Base-by-base conservation (phyloP, 257 asterid species). In the Osmanthus fragrans region DNA sequence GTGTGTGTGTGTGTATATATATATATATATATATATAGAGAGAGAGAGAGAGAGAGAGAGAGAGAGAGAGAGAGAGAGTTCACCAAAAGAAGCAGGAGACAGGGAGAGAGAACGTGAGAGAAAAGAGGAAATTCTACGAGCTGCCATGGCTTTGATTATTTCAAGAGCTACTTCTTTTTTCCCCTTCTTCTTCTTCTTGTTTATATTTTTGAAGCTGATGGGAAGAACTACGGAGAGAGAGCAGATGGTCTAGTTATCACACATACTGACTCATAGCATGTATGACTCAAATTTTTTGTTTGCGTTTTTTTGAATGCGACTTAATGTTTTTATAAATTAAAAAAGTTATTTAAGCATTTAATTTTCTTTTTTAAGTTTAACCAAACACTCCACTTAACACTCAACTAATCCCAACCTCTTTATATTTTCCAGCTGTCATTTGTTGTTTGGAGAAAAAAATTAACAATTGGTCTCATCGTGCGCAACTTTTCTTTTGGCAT, bases 61-160 rank as follows among this genome's bases (percentile, higher is more conserved):
- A 40, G 47, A 40, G 12, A 8, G 66, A 21, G 30, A 21, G 66
- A 21, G 16, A 58, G 66, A 58, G 67, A 7, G 15, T 3, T 21
- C 67, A 58, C 67, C 67, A 58, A 58, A 58, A 7, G 67, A 58
- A 58, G 67, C 67, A 21, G 67, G 67, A n/a, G 32, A 21, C 8
- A 9, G 30, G 67, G 93, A 84, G 71, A 87, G 80, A 8, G 92
- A 81, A 56, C 96, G 97, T 78, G 90, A 54, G 80, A 89, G 67
- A 47, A 90, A 89, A 10, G 94, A 88, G 25, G 97, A 80, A 81
- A 92, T 80, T 76, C 93, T 84, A 68, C 89, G 86, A 80, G 90
- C 78, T 7, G 98, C 96, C 97, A 92, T 92, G 33, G 36, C 34
- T 34, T 51, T 21, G 64, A 2, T 15, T n/a, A 67, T 10, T 30